Evolutionary conservation across 78 protist genomes (phyloP).

Genomic region (Polysphondylium violaceum): DNA sequence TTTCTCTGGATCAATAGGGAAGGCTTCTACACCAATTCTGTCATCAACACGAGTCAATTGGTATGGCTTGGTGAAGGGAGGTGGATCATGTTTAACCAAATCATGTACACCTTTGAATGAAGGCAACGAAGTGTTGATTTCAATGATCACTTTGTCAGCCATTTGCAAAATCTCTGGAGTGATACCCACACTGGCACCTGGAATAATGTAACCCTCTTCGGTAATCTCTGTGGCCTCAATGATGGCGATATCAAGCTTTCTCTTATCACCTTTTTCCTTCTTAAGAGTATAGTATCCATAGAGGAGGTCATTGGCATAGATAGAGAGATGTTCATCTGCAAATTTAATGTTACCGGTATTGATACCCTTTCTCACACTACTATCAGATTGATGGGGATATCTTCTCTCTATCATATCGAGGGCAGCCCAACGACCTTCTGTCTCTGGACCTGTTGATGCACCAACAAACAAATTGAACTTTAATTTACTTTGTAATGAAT

Average conservation of each 20-base stretch:
- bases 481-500: slow-evolving; percentile 41
- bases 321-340: slow-evolving; percentile 55
- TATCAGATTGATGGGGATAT: slow-evolving; percentile 69
- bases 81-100: slow-evolving; percentile 31
- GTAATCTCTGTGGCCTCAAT: slow-evolving; percentile 88
- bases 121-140: slow-evolving; percentile 84
- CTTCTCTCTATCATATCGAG: slow-evolving; percentile 55
- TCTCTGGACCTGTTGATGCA: slow-evolving; percentile 66
- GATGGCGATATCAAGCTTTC: slow-evolving; percentile 82
- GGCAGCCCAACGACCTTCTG: slow-evolving; percentile 64
- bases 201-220: slow-evolving; percentile 83
- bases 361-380: slow-evolving; percentile 28
- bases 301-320: slow-evolving; percentile 35
- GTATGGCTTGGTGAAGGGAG: slow-evolving; percentile 62
- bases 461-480: slow-evolving; percentile 69
- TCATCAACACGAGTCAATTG: slow-evolving; percentile 67
- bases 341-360: slow-evolving; percentile 37
- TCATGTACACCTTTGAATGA: slow-evolving; percentile 87
- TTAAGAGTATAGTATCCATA: slow-evolving; percentile 58
- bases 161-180: slow-evolving; percentile 68
- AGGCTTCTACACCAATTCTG: slow-evolving; percentile 42
- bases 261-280: slow-evolving; percentile 8
- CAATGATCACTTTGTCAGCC: slow-evolving; percentile 87
- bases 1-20: slow-evolving; percentile 56
- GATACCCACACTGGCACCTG: slow-evolving; percentile 84